Percentiles rank a stretch among this genome's conserved stretches.
These are phyloP conservation scores for Zoysia matrella DNA, from an alignment of 202 grass and related monocot species.

Conservation along the genomic window DNA sequence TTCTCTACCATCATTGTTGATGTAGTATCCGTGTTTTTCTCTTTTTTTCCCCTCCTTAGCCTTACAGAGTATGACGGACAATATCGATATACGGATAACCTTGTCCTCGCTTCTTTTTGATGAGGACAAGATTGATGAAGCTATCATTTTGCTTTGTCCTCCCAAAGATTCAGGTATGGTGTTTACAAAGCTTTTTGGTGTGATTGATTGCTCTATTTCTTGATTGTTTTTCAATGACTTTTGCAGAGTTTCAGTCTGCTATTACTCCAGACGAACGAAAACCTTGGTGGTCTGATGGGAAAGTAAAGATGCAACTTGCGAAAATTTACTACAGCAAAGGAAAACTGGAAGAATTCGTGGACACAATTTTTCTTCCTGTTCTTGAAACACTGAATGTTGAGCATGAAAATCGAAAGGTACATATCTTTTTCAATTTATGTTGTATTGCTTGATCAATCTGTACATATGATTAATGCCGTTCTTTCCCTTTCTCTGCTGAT, in stretches of 20 bases:
- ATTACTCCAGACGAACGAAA: conserved; percentile 48
- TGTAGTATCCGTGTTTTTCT: conserved; percentile 12
- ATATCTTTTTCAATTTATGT: neutral
- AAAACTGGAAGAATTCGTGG: conserved; percentile 64
- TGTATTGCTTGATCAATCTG: conserved; percentile 8
- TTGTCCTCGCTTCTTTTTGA: conserved; percentile 74
- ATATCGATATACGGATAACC: conserved; percentile 68
- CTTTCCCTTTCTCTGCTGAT: neutral
- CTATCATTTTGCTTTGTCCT: conserved; percentile 76
- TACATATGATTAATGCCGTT: neutral
- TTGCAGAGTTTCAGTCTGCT: conserved; percentile 44
- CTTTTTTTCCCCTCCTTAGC: conserved; percentile 47
- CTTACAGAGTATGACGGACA: conserved; percentile 65
- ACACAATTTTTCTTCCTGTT: conserved; percentile 83
- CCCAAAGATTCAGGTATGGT: conserved; percentile 54
- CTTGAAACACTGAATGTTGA: conserved; percentile 80
- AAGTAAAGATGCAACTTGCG: conserved; percentile 89
- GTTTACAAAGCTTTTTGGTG: conserved; percentile 21
- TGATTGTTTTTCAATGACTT: conserved; percentile 18
- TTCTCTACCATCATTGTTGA: conserved; percentile 35
- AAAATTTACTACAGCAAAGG: conserved; percentile 75
- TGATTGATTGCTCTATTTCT: conserved; percentile 12
- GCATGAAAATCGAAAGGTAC: conserved; percentile 83
- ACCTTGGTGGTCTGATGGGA: conserved; percentile 84
- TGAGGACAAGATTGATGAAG: conserved; percentile 64